A percentile compares a stretch with the other conserved stretches of the same genome.
These are phyloP conservation scores for Tephrocybe sp. DNA, from an alignment of 768 basidiomycete species.

Conservation along the genomic window DNA sequence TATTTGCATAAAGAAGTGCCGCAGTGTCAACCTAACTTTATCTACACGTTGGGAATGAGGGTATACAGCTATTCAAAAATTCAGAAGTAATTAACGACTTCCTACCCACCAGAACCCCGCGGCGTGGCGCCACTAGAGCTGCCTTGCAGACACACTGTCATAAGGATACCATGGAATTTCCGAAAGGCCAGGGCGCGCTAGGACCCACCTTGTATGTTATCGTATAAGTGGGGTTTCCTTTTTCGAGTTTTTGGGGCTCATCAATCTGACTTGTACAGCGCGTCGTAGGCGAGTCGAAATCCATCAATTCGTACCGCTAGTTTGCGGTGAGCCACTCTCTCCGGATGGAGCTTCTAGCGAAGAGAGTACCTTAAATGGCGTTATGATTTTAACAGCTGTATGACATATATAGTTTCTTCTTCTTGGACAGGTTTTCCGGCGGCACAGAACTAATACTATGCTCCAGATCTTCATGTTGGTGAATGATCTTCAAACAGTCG, in stretches of 20 bases:
- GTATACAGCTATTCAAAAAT: not conserved
- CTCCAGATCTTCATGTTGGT: too few relatives aligned
- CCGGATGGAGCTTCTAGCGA: not conserved
- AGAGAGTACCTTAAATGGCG: too few relatives aligned
- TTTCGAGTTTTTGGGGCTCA: constrained; percentile 25
- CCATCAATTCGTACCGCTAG: constrained; percentile 1
- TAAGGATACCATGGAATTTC: not conserved
- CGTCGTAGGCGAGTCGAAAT: constrained; percentile 1
- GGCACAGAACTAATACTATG: too few relatives aligned
- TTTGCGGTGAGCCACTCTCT: not conserved
- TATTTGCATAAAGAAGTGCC: not conserved
- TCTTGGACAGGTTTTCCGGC: too few relatives aligned
- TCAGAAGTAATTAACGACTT: not conserved
- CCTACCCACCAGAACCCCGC: not conserved
- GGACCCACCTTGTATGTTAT: constrained; percentile 12
- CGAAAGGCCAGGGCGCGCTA: constrained; percentile 27
- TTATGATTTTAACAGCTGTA: too few relatives aligned
- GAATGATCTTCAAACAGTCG: too few relatives aligned
- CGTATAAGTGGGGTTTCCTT: constrained; percentile 19
- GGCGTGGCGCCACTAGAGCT: too few relatives aligned
- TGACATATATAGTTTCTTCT: too few relatives aligned
- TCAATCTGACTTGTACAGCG: not conserved
- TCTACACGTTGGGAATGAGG: not conserved
- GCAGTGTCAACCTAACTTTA: not conserved
- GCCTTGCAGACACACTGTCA: not conserved